Evolutionary conservation across 2,329 filamentous ascomycete species (phyloP), one percentile per base, ranked within the genome.

Genomic region (Phoma sp.): DNA sequence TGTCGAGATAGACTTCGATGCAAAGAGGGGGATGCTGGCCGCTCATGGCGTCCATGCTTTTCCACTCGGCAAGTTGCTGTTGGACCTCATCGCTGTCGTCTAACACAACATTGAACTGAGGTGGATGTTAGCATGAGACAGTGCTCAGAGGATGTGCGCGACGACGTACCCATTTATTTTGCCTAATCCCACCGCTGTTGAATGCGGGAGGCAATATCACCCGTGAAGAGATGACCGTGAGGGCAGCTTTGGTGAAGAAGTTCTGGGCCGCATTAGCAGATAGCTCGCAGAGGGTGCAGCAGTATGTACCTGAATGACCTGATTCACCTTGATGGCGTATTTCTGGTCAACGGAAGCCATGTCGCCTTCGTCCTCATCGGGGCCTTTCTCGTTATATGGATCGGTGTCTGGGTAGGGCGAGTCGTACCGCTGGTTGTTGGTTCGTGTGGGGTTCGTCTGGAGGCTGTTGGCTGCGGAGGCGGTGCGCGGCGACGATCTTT

Each of bases 51-150:
- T 93, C 89, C 70, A 89, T 90, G 40, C 80, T 84, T 75, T 88
- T 93, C 93, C 93, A 99, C 53, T 86, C 82, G 65, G 84, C 83
- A 59, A 98, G 83, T 61, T 95, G 89, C 61, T 96, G 89, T 67
- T 84, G 82, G 69, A 96, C 92, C 57, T 90, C 87, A 69, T 96
- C 91, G 59, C 93, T 93, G 66, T 99, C 95, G 66, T 96, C 90
- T 39, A 96, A 88, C 63, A 96, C 89, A 64, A 97, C 87, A 79
- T 96, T 96, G 77, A 97, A 99, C 95, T 98, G 68, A 0, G 41
- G 9, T 7, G 6, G 3, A 13, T 22, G 57, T 67, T 38, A 71
- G 64, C 36, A 30, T 4, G 14, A 22, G 47, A 27, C 38, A 23
- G 7, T 7, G n/a, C 2, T 22, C 11, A 22, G 36, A 8, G 14